A percentile compares a stretch with the other conserved stretches of the same genome.
Conservation (phyloP, 805 yeast genomes). For the Lipomyces anomalus region DNA sequence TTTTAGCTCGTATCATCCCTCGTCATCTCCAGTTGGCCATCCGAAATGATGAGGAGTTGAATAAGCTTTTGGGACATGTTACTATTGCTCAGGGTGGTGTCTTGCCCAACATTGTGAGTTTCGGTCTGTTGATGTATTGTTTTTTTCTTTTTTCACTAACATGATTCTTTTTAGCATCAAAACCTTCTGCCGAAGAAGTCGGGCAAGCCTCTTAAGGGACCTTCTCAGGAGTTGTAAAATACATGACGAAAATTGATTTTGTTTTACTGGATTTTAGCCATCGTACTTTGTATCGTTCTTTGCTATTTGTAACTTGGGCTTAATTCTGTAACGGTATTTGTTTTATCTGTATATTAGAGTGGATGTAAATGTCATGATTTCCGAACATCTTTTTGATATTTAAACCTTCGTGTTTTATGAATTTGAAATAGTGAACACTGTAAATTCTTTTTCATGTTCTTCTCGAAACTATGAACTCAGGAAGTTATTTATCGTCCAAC, state of each 20-base stretch:
- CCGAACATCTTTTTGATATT: too few species aligned
- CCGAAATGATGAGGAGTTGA: conserved; percentile 98
- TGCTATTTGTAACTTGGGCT: conserved; percentile 4
- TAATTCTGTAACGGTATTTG: conserved; percentile 16
- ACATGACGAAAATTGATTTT: neutral
- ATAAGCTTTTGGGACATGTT: conserved; percentile 87
- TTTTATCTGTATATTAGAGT: conserved; percentile 19
- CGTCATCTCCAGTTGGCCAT: conserved; percentile 98
- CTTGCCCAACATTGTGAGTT: conserved; percentile 92
- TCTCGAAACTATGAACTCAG: too few species aligned
- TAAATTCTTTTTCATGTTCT: too few species aligned
- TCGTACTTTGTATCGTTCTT: conserved; percentile 4
- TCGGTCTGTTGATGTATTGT: too few species aligned
- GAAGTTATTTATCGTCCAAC: too few species aligned
- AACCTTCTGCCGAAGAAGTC: conserved; percentile 81
- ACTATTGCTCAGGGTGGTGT: conserved; percentile 99
- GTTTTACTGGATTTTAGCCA: conserved; percentile 4
- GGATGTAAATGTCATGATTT: too few species aligned
- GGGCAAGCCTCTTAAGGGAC: conserved; percentile 30
- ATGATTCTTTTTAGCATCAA: too few species aligned
- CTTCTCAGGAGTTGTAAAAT: conserved; percentile 30
- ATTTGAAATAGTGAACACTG: too few species aligned
- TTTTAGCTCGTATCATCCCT: conserved; percentile 84
- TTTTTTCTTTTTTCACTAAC: too few species aligned
- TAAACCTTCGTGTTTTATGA: too few species aligned